A percentile compares a stretch with the other conserved stretches of the same genome.
These are phyloP conservation scores for Petunia secreta DNA, from an alignment of 257 asterid genomes.

Conservation along the genomic window DNA sequence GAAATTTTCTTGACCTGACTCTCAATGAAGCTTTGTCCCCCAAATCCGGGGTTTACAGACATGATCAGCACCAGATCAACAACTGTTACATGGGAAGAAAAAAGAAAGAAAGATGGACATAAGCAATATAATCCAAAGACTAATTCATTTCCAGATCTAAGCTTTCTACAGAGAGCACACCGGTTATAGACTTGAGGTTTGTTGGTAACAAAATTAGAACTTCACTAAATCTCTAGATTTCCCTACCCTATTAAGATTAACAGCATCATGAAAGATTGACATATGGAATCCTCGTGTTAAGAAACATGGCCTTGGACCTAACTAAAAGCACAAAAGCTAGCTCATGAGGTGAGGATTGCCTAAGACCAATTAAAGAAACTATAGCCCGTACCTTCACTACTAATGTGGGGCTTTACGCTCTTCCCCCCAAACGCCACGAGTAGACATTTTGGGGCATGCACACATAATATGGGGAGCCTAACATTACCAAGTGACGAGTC, in stretches of 20 bases:
- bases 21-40: constrained; percentile 99
- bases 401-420: too few relatives aligned
- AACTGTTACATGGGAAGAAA: constrained; percentile 45
- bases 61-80: constrained; percentile 90
- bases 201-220: not conserved
- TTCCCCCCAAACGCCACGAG: too few relatives aligned
- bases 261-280: not conserved
- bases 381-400: too few relatives aligned
- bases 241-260: not conserved
- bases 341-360: constrained; percentile 10
- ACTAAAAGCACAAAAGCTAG: not conserved
- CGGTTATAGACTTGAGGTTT: not conserved
- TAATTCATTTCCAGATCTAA: not conserved
- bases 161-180: not conserved
- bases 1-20: constrained; percentile 97
- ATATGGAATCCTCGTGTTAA: not conserved
- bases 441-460: too few relatives aligned
- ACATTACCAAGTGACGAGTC: not conserved
- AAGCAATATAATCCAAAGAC: constrained; percentile 2
- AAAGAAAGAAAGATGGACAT: constrained; percentile 21
- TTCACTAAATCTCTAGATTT: not conserved
- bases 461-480: too few relatives aligned
- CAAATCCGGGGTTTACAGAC: constrained; percentile 99
- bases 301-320: not conserved
- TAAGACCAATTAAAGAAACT: too few relatives aligned